These are phyloP conservation scores for Otatea glauca DNA, from an alignment of 176 grass and related monocot genomes.

Conservation along the genomic window DNA sequence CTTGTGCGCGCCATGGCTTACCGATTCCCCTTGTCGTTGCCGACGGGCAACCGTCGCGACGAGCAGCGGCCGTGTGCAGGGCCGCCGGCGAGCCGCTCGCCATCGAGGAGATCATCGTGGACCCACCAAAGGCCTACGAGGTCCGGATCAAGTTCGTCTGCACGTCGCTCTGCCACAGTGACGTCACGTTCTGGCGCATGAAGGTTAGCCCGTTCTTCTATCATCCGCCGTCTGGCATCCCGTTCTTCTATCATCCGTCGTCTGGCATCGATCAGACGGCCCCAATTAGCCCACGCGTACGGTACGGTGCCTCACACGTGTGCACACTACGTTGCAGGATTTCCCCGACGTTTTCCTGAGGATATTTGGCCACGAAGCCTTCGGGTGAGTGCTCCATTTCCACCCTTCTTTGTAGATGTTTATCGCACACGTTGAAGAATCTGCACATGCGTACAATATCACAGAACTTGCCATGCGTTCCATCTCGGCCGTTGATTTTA, in stretches of 20 bases:
- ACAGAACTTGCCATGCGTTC: not conserved
- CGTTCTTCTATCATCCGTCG: too few relatives aligned
- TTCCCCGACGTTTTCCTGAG: constrained; percentile 55
- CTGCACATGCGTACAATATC: not conserved
- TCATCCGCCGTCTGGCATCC: not conserved
- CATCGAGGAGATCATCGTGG: constrained; percentile 83
- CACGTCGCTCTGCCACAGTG: constrained; percentile 87
- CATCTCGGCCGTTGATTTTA: not conserved
- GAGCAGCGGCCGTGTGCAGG: constrained; percentile 81
- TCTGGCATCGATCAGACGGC: not conserved
- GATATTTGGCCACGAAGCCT: constrained; percentile 88
- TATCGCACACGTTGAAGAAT: not conserved
- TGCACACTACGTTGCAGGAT: constrained; percentile 40
- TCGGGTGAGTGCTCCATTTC: constrained; percentile 64
- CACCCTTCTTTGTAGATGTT: not conserved
- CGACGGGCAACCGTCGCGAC: not conserved
- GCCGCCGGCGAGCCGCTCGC: constrained; percentile 64
- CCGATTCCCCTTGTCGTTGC: not conserved
- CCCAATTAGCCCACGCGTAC: not conserved
- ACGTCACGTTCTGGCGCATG: constrained; percentile 87
- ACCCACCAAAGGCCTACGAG: constrained; percentile 68
- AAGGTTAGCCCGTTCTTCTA: constrained; percentile 31
- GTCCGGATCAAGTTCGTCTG: constrained; percentile 75
- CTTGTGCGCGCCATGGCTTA: constrained; percentile 10
- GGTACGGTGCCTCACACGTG: not conserved